Evolutionary conservation across 2,329 filamentous ascomycete genomes (phyloP).

Genomic region (Penicillium freii): DNA sequence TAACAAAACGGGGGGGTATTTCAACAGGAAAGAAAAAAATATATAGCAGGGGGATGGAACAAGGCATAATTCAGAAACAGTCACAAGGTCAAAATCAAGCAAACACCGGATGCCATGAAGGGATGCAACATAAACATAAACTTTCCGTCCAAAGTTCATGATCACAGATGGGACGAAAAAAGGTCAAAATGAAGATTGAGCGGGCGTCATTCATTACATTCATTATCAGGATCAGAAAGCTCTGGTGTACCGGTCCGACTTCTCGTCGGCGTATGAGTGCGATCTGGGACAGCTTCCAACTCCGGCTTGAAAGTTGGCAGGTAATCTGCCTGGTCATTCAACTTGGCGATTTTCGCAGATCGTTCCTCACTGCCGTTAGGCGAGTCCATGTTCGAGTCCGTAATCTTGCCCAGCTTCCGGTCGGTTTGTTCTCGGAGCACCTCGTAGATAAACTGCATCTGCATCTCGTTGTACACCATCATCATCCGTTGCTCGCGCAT

Average conservation of each 20-base stretch:
- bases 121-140: constrained; percentile 24
- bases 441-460: constrained; percentile 86
- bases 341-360: constrained; percentile 38
- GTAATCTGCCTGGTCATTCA: constrained; percentile 32
- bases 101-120: constrained; percentile 27
- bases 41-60: constrained; percentile 3
- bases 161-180: constrained; percentile 5
- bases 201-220: constrained; percentile 31
- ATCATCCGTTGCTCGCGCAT: constrained; percentile 84
- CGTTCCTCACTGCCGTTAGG: constrained; percentile 27
- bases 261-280: constrained; percentile 24
- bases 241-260: constrained; percentile 32
- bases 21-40: constrained; percentile 9
- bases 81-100: constrained; percentile 13
- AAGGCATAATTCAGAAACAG: constrained; percentile 1
- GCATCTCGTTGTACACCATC: constrained; percentile 89
- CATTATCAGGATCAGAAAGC: constrained; percentile 32
- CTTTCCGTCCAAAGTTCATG: constrained; percentile 23
- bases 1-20: constrained; percentile 23
- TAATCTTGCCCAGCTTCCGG: constrained; percentile 32
- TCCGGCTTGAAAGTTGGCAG: constrained; percentile 37
- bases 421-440: constrained; percentile 64
- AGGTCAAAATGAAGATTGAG: constrained; percentile 3
- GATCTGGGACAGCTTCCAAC: constrained; percentile 31
- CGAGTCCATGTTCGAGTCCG: constrained; percentile 11